phyloP scores from a whole-genome alignment of 805 yeast genomes.

The Ogataea paraovalis region DNA sequence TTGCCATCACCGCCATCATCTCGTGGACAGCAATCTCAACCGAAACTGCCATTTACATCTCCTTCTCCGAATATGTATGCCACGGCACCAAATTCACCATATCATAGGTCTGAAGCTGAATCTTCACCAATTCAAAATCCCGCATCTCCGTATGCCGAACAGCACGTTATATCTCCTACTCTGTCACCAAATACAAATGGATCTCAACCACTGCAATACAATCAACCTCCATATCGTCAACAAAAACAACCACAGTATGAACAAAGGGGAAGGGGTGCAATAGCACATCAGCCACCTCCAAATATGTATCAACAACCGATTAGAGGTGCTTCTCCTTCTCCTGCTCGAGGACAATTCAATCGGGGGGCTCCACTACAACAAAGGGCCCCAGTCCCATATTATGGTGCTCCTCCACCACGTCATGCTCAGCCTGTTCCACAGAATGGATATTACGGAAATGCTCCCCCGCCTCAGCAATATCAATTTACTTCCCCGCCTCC shows the following conservation, averaged over 20 bases:
- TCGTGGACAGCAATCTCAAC: neutral
- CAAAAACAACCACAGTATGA: neutral
- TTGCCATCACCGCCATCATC: neutral
- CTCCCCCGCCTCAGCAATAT: neutral
- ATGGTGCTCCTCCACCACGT: conserved; percentile 12
- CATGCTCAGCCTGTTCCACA: neutral
- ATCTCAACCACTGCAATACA: neutral
- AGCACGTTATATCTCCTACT: neutral
- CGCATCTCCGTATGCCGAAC: neutral
- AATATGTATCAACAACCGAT: conserved; percentile 3
- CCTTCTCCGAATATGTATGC: neutral
- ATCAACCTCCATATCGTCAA: conserved; percentile 10
- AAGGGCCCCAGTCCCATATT: neutral
- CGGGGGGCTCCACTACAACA: conserved; percentile 1
- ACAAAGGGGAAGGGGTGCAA: conserved; percentile 5
- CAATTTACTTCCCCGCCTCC: neutral
- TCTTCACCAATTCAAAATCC: neutral
- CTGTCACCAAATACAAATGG: neutral
- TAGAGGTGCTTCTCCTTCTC: conserved; percentile 1
- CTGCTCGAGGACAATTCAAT: conserved; percentile 2
- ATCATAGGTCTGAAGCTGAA: neutral
- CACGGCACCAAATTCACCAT: neutral
- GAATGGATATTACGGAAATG: neutral
- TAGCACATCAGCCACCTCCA: conserved; percentile 10
- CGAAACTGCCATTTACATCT: neutral